A percentile compares a stretch with the other conserved stretches of the same genome.
Evolutionary conservation across 257 asterid genomes (phyloP).

Genomic region (Solanum pimpinellifolium): DNA sequence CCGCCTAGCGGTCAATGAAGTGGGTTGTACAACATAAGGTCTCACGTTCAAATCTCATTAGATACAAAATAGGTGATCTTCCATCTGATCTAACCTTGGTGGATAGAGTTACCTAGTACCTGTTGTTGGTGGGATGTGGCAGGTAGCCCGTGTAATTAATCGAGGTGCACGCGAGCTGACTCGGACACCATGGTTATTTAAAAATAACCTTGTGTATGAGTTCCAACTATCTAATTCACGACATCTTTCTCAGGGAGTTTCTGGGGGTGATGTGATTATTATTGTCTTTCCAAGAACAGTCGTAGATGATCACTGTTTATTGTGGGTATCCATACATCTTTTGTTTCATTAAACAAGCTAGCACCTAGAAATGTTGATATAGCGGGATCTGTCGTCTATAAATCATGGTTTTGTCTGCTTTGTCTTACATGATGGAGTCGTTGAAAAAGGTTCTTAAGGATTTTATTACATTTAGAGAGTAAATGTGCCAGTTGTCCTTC

Average conservation of each 20-base stretch:
- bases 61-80: neutral
- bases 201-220: neutral
- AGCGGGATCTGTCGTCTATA: neutral
- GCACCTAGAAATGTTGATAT: neutral
- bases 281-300: neutral
- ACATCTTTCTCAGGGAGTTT: neutral
- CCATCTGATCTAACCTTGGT: neutral
- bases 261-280: neutral
- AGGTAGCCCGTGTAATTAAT: neutral
- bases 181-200: neutral
- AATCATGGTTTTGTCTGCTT: neutral
- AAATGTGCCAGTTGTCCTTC: neutral
- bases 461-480: neutral
- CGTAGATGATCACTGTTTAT: neutral
- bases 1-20: neutral
- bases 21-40: neutral
- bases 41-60: neutral
- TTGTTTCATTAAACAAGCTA: neutral
- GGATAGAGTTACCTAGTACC: neutral
- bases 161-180: neutral
- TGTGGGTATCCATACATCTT: neutral
- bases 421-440: neutral
- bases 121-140: neutral
- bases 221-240: neutral
- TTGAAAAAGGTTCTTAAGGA: neutral